Conservation (phyloP, 1,139 yeast genomes). For the Geotrichum siamense region DNA sequence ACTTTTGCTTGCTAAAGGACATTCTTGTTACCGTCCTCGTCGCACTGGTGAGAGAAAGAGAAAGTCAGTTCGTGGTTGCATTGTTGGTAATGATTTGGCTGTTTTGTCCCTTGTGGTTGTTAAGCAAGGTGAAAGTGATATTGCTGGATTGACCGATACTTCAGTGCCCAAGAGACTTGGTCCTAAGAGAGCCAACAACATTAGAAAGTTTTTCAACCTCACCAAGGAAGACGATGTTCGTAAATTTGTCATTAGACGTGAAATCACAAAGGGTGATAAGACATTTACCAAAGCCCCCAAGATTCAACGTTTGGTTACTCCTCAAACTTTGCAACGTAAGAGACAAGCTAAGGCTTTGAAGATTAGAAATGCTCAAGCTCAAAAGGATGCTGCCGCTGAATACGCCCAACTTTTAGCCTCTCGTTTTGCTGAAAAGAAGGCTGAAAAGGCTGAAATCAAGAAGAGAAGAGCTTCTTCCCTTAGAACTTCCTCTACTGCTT, state of each 20-base stretch:
- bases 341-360: slow-evolving; percentile 91
- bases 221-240: slow-evolving; percentile 94
- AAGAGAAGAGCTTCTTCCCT: slow-evolving; percentile 99
- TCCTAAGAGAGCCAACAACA: slow-evolving; percentile 99
- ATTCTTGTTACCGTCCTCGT: slow-evolving; percentile 99
- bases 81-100: slow-evolving; percentile 95
- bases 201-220: slow-evolving; percentile 98
- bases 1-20: slow-evolving; percentile 87
- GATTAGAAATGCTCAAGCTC: slow-evolving; percentile 95
- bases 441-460: slow-evolving; percentile 95
- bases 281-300: slow-evolving; percentile 99
- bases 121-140: slow-evolving; percentile 96
- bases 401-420: slow-evolving; percentile 98
- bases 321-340: slow-evolving; percentile 99
- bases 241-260: slow-evolving; percentile 97
- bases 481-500: slow-evolving; percentile 41
- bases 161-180: slow-evolving; percentile 98
- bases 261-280: slow-evolving; percentile 96
- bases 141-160: slow-evolving; percentile 91
- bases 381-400: slow-evolving; percentile 99
- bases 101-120: slow-evolving; percentile 88
- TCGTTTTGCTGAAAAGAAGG: slow-evolving; percentile 96
- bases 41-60: slow-evolving; percentile 99
- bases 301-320: slow-evolving; percentile 99
- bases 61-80: slow-evolving; percentile 99